Evolutionary conservation across 148 eudicot genomes (phyloP), one percentile per base, ranked within the genome.

Genomic region (Cornus suecica): DNA sequence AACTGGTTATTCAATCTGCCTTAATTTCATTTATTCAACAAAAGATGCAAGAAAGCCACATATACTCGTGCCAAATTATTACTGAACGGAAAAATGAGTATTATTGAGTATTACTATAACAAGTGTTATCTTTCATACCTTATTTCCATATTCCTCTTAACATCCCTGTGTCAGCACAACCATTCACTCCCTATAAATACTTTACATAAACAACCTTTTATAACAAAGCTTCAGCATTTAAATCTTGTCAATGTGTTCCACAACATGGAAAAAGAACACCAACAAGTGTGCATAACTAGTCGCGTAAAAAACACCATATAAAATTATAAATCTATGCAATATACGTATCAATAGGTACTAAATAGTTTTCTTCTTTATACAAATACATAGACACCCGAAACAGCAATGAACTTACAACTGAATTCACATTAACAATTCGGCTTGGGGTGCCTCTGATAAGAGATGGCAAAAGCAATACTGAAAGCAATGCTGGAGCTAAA

Each of bases 361-460:
- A n/a, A n/a, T n/a, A n/a, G n/a, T n/a, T n/a, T 72, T 28, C 11
- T 8, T 52, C 58, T n/a, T 28, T 20, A 37, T 34, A 28, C 8
- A 26, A 11, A 18, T 18, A 22, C 28, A 54, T n/a, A 63, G 52
- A 37, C 58, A 68, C 29, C 42, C 7, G 8, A 37, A 8, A 29
- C 24, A 30, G 28, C 51, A 16, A 70, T 25, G 48, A 69, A 92
- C 97, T 92, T 89, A 90, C 97, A 80, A 87, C 74, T 65, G 99
- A 94, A 78, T 92, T 94, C 83, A 94, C 89, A 79, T 94, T 94
- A 74, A 94, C 52, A 75, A 94, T 92, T 62, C 99, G 92, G 79
- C 99, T 94, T 60, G 99, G 97, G 54, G 99, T 90, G 60, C 97
- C 97, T 89, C 90, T 91, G 25, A 90, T 81, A 68, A 94, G 91